Conservation (phyloP, 768 basidiomycete genomes). For the Suillus sp. region DNA sequence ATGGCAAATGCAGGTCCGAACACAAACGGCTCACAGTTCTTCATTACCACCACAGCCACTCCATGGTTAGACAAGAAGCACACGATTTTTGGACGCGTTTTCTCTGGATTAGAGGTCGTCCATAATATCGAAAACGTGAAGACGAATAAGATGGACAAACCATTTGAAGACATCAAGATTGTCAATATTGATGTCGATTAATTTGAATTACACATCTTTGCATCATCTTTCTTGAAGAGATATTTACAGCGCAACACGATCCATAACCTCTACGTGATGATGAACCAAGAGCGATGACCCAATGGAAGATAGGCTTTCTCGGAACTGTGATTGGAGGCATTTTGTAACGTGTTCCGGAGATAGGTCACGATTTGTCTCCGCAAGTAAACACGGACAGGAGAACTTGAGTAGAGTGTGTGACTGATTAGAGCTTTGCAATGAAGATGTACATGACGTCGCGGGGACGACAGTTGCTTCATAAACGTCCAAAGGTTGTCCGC, state of each 20-base stretch:
- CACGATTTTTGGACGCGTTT: conserved; percentile 90
- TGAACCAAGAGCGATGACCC: conserved; percentile 27
- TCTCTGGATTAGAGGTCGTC: conserved; percentile 86
- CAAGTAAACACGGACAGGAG: conserved; percentile 50
- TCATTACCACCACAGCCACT: conserved; percentile 93
- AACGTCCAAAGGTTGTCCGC: conserved; percentile 48
- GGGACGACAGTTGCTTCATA: conserved; percentile 38
- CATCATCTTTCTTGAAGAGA: conserved; percentile 12
- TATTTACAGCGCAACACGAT: conserved; percentile 50
- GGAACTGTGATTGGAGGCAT: conserved; percentile 38
- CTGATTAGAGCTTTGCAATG: conserved; percentile 4
- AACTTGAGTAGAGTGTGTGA: conserved; percentile 54
- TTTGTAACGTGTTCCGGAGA: conserved; percentile 27
- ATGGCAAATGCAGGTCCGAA: conserved; percentile 92
- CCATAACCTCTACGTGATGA: conserved; percentile 40
- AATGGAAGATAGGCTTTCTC: conserved; percentile 29
- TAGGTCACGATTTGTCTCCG: conserved; percentile 17
- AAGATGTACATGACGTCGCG: background rate
- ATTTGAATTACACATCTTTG: conserved; percentile 1
- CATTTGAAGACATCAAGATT: conserved; percentile 93
- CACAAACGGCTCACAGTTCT: conserved; percentile 97
- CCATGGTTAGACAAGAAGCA: conserved; percentile 93
- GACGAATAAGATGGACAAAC: conserved; percentile 82
- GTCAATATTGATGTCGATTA: conserved; percentile 76
- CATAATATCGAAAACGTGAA: conserved; percentile 92